Evolutionary conservation across 257 asterid species (phyloP).

Genomic region (Salvia splendens): DNA sequence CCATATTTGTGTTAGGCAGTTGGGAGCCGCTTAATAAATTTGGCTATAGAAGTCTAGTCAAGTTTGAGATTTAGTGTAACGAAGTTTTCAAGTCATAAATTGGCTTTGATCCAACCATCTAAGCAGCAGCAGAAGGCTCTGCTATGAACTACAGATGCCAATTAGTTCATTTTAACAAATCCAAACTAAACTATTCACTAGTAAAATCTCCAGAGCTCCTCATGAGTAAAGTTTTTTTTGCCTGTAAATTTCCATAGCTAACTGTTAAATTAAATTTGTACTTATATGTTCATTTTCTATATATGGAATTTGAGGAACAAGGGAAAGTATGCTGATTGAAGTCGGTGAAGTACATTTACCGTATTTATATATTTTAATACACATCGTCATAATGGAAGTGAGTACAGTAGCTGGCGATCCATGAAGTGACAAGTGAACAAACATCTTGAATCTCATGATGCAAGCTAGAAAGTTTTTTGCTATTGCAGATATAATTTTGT

Average conservation of each 20-base stretch:
- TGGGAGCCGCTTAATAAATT: background rate
- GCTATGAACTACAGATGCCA: background rate
- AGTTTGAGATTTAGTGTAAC: background rate
- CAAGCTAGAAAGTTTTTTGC: constrained; percentile 3
- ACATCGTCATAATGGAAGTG: background rate
- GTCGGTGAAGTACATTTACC: background rate
- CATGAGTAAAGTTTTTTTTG: background rate
- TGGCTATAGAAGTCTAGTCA: background rate
- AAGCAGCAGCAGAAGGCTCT: background rate
- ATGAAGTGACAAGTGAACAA: background rate
- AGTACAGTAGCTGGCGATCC: constrained; percentile 1
- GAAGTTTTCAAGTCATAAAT: background rate
- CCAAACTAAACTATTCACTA: background rate
- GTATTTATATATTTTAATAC: background rate
- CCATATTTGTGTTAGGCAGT: constrained; percentile 5
- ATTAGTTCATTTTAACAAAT: background rate
- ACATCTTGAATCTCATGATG: constrained; percentile 15
- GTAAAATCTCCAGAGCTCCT: background rate
- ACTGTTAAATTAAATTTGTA: background rate
- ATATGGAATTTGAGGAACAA: background rate
- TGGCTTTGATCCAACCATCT: background rate
- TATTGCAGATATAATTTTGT: constrained; percentile 18
- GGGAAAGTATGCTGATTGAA: background rate
- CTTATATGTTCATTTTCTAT: background rate
- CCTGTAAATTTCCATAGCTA: background rate